Percentiles rank a stretch among this genome's conserved stretches.
These are phyloP conservation scores for Pseudocercospora vitis DNA, from an alignment of 2,329 filamentous ascomycete genomes.

Conservation along the genomic window DNA sequence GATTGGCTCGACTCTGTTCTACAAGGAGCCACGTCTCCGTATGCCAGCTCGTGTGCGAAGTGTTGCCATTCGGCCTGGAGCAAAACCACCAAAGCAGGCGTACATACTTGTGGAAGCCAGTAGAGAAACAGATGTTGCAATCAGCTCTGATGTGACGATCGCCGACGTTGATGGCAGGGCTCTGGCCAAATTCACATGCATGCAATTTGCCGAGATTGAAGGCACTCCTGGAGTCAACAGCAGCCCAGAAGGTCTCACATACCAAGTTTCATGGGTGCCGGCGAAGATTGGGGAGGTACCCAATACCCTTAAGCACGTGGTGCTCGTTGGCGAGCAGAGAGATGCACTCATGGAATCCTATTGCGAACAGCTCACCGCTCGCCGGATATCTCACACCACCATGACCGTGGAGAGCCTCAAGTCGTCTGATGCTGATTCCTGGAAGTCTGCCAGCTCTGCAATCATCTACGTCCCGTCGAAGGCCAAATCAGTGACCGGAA, in stretches of 20 bases:
- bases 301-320: not conserved
- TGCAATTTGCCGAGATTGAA: not conserved
- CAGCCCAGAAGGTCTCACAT: not conserved
- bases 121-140: not conserved
- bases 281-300: not conserved
- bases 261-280: not conserved
- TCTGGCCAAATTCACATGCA: not conserved
- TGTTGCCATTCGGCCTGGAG: not conserved
- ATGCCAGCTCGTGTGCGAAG: not conserved
- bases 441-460: not conserved
- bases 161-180: not conserved
- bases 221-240: not conserved
- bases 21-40: not conserved
- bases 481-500: not conserved
- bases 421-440: not conserved
- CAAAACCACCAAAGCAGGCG: not conserved
- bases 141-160: not conserved
- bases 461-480: not conserved
- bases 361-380: not conserved
- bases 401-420: not conserved
- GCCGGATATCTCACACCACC: not conserved
- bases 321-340: not conserved
- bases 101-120: not conserved
- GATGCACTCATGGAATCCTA: not conserved
- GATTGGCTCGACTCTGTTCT: not conserved